Evolutionary conservation across 2,329 filamentous ascomycete genomes (phyloP).

Genomic region (Phaeosphaeriaceae sp.): DNA sequence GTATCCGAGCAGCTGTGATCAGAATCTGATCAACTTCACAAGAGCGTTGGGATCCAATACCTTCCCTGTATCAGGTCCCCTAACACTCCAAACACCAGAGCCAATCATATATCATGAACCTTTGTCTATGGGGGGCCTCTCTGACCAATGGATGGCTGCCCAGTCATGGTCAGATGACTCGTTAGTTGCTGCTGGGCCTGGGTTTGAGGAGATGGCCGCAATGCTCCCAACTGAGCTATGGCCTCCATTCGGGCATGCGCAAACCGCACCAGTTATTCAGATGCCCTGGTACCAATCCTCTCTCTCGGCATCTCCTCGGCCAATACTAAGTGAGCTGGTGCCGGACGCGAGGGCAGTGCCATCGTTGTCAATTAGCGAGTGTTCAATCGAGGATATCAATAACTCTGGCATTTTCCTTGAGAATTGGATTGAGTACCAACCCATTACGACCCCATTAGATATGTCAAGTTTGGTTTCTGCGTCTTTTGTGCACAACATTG

Average conservation of each 20-base stretch:
- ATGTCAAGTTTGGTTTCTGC: slow-evolving; percentile 26
- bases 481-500: slow-evolving; percentile 51
- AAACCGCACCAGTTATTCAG: slow-evolving; percentile 22
- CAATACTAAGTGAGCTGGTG: slow-evolving; percentile 14
- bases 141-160: slow-evolving; percentile 27
- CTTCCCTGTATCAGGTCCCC: slow-evolving; percentile 26
- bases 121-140: slow-evolving; percentile 22
- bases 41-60: slow-evolving; percentile 22
- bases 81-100: slow-evolving; percentile 43
- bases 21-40: slow-evolving; percentile 23
- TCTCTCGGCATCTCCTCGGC: slow-evolving; percentile 24
- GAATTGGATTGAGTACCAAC: slow-evolving; percentile 57
- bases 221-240: slow-evolving; percentile 32
- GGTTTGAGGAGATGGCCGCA: slow-evolving; percentile 27
- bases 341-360: slow-evolving; percentile 26
- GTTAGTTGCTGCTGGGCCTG: slow-evolving; percentile 30
- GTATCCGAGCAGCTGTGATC: slow-evolving; percentile 32
- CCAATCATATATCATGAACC: slow-evolving; percentile 31
- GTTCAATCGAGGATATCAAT: slow-evolving; percentile 30
- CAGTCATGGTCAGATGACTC: slow-evolving; percentile 34
- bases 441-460: slow-evolving; percentile 52
- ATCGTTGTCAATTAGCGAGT: slow-evolving; percentile 35
- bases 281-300: slow-evolving; percentile 26
- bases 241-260: slow-evolving; percentile 23
- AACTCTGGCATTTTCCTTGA: slow-evolving; percentile 48